Evolutionary conservation across 2,329 filamentous ascomycete species (phyloP).

Genomic region (Penicillium hordei): DNA sequence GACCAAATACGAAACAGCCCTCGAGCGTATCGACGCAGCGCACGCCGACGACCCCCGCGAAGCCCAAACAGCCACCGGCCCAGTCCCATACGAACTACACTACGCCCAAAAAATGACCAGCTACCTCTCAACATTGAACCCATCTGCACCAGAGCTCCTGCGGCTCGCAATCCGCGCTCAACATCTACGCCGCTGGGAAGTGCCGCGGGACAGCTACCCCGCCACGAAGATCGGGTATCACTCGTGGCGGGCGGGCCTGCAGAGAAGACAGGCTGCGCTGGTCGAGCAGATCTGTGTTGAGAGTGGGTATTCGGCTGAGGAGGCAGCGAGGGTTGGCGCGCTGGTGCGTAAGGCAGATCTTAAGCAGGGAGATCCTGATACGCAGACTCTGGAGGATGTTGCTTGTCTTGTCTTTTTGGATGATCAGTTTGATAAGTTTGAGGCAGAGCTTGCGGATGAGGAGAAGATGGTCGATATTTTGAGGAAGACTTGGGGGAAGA

Average conservation of each 20-base stretch:
- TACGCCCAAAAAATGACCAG: constrained; percentile 77
- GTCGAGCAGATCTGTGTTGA: constrained; percentile 55
- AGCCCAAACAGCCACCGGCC: constrained; percentile 38
- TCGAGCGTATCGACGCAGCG: constrained; percentile 70
- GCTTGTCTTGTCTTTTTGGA: constrained; percentile 86
- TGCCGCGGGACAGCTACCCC: constrained; percentile 71
- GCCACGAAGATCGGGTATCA: constrained; percentile 75
- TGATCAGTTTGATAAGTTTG: constrained; percentile 81
- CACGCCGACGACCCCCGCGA: constrained; percentile 67
- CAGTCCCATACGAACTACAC: constrained; percentile 73
- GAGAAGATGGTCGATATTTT: constrained; percentile 72
- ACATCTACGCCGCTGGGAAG: constrained; percentile 83
- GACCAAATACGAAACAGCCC: constrained; percentile 48
- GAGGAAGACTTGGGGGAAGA: constrained; percentile 74
- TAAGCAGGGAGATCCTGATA: constrained; percentile 50
- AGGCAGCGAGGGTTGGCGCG: constrained; percentile 63
- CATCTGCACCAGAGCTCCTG: constrained; percentile 64
- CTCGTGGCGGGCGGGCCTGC: constrained; percentile 72
- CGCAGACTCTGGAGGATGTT: constrained; percentile 78
- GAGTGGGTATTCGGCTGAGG: constrained; percentile 52
- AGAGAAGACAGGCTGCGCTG: constrained; percentile 69
- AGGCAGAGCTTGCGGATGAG: constrained; percentile 66
- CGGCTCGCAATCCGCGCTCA: constrained; percentile 78
- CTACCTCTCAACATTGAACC: constrained; percentile 64
- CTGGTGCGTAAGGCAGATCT: constrained; percentile 78